Percentiles rank a stretch among this genome's conserved stretches.
phyloP scores from a whole-genome alignment of 2,329 filamentous ascomycete genomes.

The Xylaria polymorpha region DNA sequence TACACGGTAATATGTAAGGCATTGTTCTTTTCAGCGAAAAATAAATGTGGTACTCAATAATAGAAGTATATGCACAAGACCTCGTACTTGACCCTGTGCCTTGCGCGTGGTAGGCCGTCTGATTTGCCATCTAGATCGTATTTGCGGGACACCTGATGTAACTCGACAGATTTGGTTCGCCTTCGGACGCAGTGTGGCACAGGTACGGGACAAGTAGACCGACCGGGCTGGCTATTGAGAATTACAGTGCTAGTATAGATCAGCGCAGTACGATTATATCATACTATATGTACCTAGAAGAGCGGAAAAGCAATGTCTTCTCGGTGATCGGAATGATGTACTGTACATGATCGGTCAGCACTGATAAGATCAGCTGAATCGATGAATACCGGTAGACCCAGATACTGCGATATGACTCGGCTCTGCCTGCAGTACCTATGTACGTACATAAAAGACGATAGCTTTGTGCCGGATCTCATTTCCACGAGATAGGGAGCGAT shows the following conservation, averaged over 20 bases:
- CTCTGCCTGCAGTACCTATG: background rate
- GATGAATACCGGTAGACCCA: background rate
- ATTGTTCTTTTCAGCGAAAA: background rate
- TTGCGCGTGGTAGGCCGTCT: slow-evolving; percentile 1
- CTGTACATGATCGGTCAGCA: slow-evolving; percentile 3
- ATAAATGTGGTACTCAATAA: slow-evolving; percentile 9
- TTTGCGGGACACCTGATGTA: slow-evolving; percentile 24
- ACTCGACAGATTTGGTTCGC: slow-evolving; percentile 9
- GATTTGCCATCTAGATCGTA: slow-evolving; percentile 32
- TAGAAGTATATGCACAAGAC: slow-evolving; percentile 19
- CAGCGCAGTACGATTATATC: too few species aligned
- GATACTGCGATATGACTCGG: background rate
- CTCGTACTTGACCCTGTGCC: slow-evolving; percentile 23
- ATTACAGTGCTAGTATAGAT: too few species aligned
- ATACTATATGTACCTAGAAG: background rate
- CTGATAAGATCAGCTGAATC: slow-evolving; percentile 17
- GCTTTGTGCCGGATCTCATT: background rate
- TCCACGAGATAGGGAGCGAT: slow-evolving; percentile 10
- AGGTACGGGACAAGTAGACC: background rate
- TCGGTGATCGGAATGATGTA: background rate
- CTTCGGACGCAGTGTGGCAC: background rate
- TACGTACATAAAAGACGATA: background rate
- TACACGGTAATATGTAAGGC: background rate
- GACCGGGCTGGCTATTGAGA: background rate
- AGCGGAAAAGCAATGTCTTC: slow-evolving; percentile 7